Base-by-base conservation (phyloP, 1,284 basidiomycete genomes). In the Termitomyces sp. region DNA sequence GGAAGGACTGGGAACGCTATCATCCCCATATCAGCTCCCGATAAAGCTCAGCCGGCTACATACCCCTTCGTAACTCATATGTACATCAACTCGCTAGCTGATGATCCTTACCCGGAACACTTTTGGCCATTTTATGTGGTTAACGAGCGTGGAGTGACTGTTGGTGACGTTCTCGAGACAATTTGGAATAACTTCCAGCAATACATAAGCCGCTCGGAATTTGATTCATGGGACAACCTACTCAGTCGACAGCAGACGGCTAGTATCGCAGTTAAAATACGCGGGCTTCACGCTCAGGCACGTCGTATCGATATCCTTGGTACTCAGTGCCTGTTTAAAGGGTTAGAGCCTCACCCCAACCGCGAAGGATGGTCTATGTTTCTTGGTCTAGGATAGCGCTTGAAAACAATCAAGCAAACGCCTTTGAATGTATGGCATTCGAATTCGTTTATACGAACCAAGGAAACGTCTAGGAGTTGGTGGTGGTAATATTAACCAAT, bases 31-130 rank as follows among this genome's bases (percentile, higher is more conserved):
- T 60, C 67, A 24, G 58, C 65, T 1, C 64, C 72, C 1, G 77
- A 82, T 61, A 68, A 71, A 43, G 64, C 72, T 9, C 80, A 83
- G 60, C 81, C 80, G 0, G 83, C 81, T 13, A 83, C 82, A 5
- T 76, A 67, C 62, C 83, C 83, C 0, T 76, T 79, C 53, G 67
- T 81, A 37, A 75, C 76, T 4, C 70, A 76, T 49, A 72, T 84
- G 71, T 72, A 72, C 54, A 76, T 85, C 64, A 72, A 69, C 45
- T 72, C 67, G 5, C 68, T 84, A 19, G 77, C 75, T 19, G 77
- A 78, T 43, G 78, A 80, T 55, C 66, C 73, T 1, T 66, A 71
- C 41, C 66, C 68, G 0, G 59, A 57, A 10, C 78, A 79, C 58
- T 74, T 71, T 9, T 84, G 82, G 83, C 77, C 79, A 2, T 69